These are phyloP conservation scores for Trematosphaeria pertusa DNA, from an alignment of 2,329 filamentous ascomycete genomes.

Conservation along the genomic window DNA sequence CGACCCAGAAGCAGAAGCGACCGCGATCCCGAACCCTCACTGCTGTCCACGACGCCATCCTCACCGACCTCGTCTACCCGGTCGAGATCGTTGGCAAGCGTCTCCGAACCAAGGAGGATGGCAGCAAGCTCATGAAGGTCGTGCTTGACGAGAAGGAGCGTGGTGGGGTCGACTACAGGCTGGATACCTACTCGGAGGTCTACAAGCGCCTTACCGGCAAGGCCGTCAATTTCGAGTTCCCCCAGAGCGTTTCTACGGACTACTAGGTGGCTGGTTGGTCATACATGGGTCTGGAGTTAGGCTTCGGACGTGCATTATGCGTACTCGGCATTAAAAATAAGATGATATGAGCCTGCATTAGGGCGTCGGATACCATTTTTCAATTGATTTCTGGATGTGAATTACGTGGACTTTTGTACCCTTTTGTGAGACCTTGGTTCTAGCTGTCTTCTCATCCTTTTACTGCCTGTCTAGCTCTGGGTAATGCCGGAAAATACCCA, in stretches of 20 bases:
- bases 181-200: slow-evolving; percentile 99
- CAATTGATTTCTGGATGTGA: slow-evolving; percentile 44
- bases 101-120: slow-evolving; percentile 97
- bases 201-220: slow-evolving; percentile 98
- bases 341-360: slow-evolving; percentile 42
- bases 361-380: slow-evolving; percentile 45
- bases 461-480: slow-evolving; percentile 69
- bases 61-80: slow-evolving; percentile 97
- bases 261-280: slow-evolving; percentile 68
- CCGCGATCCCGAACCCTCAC: slow-evolving; percentile 97
- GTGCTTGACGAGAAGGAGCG: slow-evolving; percentile 99
- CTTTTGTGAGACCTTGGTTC: too few relatives aligned
- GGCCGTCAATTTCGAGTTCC: slow-evolving; percentile 98
- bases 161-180: slow-evolving; percentile 97
- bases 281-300: slow-evolving; percentile 46
- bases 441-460: too few relatives aligned
- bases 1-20: slow-evolving; percentile 98
- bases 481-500: slow-evolving; percentile 76
- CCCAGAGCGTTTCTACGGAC: slow-evolving; percentile 78
- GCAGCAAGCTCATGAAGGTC: slow-evolving; percentile 98
- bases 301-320: slow-evolving; percentile 49
- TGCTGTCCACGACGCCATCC: slow-evolving; percentile 98
- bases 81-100: slow-evolving; percentile 99
- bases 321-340: slow-evolving; percentile 49
- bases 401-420: slow-evolving; percentile 6